Evolutionary conservation across 1,139 yeast species (phyloP).

Genomic region (Saccharomyces hybrid): DNA sequence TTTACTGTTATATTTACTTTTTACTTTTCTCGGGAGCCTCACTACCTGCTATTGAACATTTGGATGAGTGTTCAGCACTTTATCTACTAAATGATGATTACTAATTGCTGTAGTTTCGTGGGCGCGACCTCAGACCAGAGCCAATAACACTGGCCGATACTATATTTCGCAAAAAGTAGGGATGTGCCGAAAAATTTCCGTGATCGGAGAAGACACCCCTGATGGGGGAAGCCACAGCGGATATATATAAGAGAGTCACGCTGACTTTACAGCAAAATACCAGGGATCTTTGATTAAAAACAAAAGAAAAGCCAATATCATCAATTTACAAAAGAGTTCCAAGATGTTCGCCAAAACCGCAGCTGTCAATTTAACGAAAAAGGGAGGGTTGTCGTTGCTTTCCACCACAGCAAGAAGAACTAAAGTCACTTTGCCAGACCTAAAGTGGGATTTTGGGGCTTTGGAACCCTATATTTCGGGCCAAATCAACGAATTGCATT

Average conservation of each 20-base stretch:
- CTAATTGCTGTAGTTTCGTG: background rate
- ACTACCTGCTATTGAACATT: background rate
- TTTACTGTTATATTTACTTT: background rate
- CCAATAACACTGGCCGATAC: background rate
- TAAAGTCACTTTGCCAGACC: slow-evolving; percentile 74
- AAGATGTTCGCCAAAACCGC: slow-evolving; percentile 11
- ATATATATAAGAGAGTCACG: background rate
- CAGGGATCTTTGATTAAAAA: background rate
- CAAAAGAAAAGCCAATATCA: background rate
- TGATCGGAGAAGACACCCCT: background rate
- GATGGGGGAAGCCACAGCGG: background rate
- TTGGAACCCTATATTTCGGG: slow-evolving; percentile 89
- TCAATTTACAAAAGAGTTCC: background rate
- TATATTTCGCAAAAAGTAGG: background rate
- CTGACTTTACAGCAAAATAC: slow-evolving; percentile 25
- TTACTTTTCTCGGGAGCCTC: background rate
- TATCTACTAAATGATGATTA: background rate
- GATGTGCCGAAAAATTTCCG: background rate
- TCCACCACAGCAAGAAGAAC: slow-evolving; percentile 36
- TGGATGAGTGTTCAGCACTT: background rate
- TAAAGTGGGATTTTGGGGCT: slow-evolving; percentile 82
- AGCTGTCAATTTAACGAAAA: slow-evolving; percentile 3
- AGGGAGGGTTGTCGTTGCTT: background rate
- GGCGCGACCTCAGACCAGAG: background rate
- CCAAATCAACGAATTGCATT: slow-evolving; percentile 82